Evolutionary conservation across 768 basidiomycete species (phyloP), one percentile per base, ranked within the genome.

Genomic region (Pleurotus platypus): DNA sequence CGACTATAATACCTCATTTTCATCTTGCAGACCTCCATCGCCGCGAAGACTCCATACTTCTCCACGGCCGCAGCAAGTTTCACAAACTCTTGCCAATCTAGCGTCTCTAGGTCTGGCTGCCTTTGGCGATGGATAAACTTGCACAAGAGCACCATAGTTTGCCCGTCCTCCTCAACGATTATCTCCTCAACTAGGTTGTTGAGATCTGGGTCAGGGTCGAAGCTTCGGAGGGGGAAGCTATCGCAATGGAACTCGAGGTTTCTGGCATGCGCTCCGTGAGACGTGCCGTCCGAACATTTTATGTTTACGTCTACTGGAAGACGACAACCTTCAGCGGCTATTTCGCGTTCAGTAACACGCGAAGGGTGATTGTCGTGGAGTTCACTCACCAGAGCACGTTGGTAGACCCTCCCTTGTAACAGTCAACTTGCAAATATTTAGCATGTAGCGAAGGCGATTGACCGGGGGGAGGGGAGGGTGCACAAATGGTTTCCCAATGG

Each of bases 221-320:
- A 43, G 42, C 42, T 43, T 20, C 15, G 20, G 42, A 43, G 46
- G 11, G 55, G 45, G 20, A 57, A 60, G 4, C 48, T 40, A n/a
- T 46, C 40, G 27, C 56, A 56, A 16, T 47, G 57, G 6, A 46
- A 18, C 20, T 57, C 59, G 12, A 60, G 49, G 26, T 60, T 57
- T 13, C 35, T 37, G n/a, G 42, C 24, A 16, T 60, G 59, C 5
- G 59, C 53, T 7, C 56, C 59, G 20, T 49, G 37, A 4, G 45
- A 27, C 3, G 26, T 9, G 22, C 43, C 59, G 39, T 60, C 59
- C 3, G 56, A 57, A 6, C 56, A 57, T 27, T 45, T 16, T 12
- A 60, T 38, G 12, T 46, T 45, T 15, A 60, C 30, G 18, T 57
- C 59, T 4, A 57, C 42, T 11, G 5, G 43, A 11, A 51, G 40